Conservation (phyloP, 2,329 filamentous ascomycete genomes). For the Orbilia javanica region DNA sequence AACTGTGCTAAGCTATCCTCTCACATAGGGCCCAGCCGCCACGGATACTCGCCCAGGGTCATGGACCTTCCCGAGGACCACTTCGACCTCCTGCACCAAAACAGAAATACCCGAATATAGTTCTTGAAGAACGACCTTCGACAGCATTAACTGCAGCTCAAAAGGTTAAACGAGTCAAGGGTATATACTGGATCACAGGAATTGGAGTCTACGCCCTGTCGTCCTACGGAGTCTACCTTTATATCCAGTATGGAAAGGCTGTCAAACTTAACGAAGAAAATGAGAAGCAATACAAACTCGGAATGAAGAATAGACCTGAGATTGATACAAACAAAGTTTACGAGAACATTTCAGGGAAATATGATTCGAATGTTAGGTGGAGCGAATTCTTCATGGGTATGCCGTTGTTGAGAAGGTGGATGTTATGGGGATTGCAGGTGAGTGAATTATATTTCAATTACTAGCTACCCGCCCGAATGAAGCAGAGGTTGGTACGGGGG, state of each 20-base stretch:
- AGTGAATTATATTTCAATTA: constrained; percentile 9
- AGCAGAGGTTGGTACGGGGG: background rate
- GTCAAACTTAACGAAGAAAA: constrained; percentile 30
- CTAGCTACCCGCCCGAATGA: background rate
- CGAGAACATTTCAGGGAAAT: constrained; percentile 61
- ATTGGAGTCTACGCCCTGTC: constrained; percentile 59
- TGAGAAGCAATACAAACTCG: constrained; percentile 40
- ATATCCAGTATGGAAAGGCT: constrained; percentile 56
- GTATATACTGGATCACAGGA: constrained; percentile 57
- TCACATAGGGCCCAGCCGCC: constrained; percentile 21
- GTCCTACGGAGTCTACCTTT: constrained; percentile 61
- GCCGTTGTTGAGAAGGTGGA: constrained; percentile 60
- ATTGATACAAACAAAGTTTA: constrained; percentile 60
- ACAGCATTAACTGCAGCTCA: constrained; percentile 22
- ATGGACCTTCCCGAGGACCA: background rate
- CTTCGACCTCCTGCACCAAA: constrained; percentile 24
- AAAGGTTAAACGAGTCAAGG: constrained; percentile 54
- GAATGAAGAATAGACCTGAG: constrained; percentile 32
- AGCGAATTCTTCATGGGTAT: constrained; percentile 62
- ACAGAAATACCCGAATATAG: constrained; percentile 46
- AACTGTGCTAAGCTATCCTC: background rate
- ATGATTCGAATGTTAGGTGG: constrained; percentile 61
- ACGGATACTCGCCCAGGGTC: background rate
- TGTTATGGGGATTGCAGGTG: constrained; percentile 60
- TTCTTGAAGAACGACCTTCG: constrained; percentile 11